Percentiles rank a stretch among this genome's conserved stretches.
Evolutionary conservation across 768 basidiomycete species (phyloP).

Genomic region (Termitomyces sp.): DNA sequence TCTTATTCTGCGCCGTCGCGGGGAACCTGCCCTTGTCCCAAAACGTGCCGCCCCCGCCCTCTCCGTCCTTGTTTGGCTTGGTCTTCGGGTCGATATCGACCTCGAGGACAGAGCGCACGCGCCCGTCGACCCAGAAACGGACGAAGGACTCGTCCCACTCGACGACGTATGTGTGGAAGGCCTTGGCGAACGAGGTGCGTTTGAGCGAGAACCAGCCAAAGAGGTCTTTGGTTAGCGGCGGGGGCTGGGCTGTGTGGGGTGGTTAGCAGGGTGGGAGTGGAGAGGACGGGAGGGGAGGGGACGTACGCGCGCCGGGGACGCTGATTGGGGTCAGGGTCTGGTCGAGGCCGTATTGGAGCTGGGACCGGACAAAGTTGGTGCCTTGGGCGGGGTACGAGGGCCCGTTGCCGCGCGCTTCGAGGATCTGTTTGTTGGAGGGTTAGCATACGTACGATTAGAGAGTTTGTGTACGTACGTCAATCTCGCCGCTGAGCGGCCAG

Average conservation of each 20-base stretch:
- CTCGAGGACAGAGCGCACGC: slow-evolving; percentile 57
- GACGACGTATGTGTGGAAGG: slow-evolving; percentile 68
- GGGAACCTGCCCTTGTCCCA: slow-evolving; percentile 68
- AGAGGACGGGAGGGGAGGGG: neutral
- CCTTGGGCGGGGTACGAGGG: slow-evolving; percentile 52
- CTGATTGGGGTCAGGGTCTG: slow-evolving; percentile 8
- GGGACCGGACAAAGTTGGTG: slow-evolving; percentile 49
- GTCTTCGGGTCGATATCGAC: slow-evolving; percentile 44
- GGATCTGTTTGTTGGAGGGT: slow-evolving; percentile 28
- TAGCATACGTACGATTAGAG: slow-evolving; percentile 17
- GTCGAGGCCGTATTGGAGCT: slow-evolving; percentile 63
- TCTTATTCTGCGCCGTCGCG: slow-evolving; percentile 49
- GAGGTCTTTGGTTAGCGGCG: slow-evolving; percentile 13
- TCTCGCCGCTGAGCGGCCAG: slow-evolving; percentile 55
- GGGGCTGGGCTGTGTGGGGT: neutral
- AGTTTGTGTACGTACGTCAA: slow-evolving; percentile 29
- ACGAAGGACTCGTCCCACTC: slow-evolving; percentile 76
- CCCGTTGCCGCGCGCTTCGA: slow-evolving; percentile 58
- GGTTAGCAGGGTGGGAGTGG: no score
- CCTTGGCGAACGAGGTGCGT: slow-evolving; percentile 41
- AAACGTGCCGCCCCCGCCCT: slow-evolving; percentile 43
- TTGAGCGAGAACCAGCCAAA: slow-evolving; percentile 53
- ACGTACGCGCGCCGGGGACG: slow-evolving; percentile 3
- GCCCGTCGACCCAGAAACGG: slow-evolving; percentile 70
- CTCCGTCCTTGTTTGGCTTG: slow-evolving; percentile 22